Evolutionary conservation across 345 rosid genomes (phyloP), one percentile per base, ranked within the genome.

Genomic region (Brassica carinata): DNA sequence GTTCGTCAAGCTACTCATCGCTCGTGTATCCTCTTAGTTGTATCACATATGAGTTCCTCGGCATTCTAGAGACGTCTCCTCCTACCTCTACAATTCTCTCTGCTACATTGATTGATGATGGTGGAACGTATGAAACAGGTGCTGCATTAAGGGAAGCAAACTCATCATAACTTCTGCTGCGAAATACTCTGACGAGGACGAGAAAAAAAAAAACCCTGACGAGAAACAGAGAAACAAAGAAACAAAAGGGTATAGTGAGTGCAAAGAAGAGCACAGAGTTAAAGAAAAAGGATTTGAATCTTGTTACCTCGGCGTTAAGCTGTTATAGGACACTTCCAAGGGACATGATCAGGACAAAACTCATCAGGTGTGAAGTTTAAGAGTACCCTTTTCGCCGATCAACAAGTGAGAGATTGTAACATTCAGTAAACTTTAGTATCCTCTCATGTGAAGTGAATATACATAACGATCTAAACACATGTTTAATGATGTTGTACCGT

Each of bases 331-430:
- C 89, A 83, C 91, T 86, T 79, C 97, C 98, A 23, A 23, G 95
- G 95, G 72, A 94, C 92, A 78, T 90, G 74, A 86, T 94, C 97
- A 1, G 93, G 97, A 80, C 98, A 93, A 82, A 96, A 96, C 78
- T 96, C 98, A 72, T 96, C 99, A 0, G 98, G 99, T 43, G 94
- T 91, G 19, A 93, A 96, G 86, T 96, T 93, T 88, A 97, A 91
- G 29, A 94, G 97, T 75, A 94, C 90, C 82, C 97, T 85, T 81
- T 87, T 89, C 23, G 19, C 97, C 99, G 79, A 93, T 88, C 97
- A 93, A 88, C 84, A 87, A 58, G 73, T 29, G 14, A 78, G 43
- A 71, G 74, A 18, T 26, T 53, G 15, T 11, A 65, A 66, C 64
- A 53, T n/a, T 53, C 58, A 53, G 5, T 18, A 53, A 53, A 53